Percentiles rank a stretch among this genome's conserved stretches.
Conservation (phyloP, 345 rosid genomes). For the Citrus sp. region DNA sequence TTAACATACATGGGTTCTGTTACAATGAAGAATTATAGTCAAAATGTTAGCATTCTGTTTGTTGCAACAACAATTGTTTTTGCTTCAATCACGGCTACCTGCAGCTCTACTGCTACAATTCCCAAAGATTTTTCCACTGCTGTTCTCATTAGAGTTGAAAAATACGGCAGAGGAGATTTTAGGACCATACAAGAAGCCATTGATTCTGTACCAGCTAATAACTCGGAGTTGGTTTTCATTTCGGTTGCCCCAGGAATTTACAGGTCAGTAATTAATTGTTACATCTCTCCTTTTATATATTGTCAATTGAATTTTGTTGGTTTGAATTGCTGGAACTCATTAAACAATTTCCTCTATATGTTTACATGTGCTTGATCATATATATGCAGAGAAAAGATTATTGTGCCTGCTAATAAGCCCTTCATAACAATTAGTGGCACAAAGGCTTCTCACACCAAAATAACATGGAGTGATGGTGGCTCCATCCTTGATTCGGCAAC, state of each 20-base stretch:
- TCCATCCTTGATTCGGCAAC: slow-evolving; percentile 49
- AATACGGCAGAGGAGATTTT: slow-evolving; percentile 66
- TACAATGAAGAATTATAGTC: not conserved
- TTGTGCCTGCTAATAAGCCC: slow-evolving; percentile 61
- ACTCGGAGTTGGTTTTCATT: slow-evolving; percentile 42
- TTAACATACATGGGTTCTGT: slow-evolving; percentile 14
- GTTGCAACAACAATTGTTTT: slow-evolving; percentile 8
- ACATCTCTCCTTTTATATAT: too few relatives aligned
- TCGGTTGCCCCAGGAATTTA: slow-evolving; percentile 69
- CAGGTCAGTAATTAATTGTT: slow-evolving; percentile 30
- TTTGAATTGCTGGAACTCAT: too few relatives aligned
- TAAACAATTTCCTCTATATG: too few relatives aligned
- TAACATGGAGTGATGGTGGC: slow-evolving; percentile 32
- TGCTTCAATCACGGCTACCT: slow-evolving; percentile 17
- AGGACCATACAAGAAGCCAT: slow-evolving; percentile 65
- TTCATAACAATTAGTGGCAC: slow-evolving; percentile 76
- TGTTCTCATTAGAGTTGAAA: slow-evolving; percentile 57
- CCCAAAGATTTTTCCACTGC: slow-evolving; percentile 35
- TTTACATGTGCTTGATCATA: not conserved
- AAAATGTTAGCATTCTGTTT: not conserved
- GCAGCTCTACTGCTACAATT: not conserved
- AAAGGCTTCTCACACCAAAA: slow-evolving; percentile 35
- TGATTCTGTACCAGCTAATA: slow-evolving; percentile 53
- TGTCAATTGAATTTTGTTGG: too few relatives aligned
- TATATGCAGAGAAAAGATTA: slow-evolving; percentile 45